Percentiles rank a stretch among this genome's conserved stretches.
These are phyloP conservation scores for Esteya vermicola DNA, from an alignment of 2,329 filamentous ascomycete genomes.

Conservation along the genomic window DNA sequence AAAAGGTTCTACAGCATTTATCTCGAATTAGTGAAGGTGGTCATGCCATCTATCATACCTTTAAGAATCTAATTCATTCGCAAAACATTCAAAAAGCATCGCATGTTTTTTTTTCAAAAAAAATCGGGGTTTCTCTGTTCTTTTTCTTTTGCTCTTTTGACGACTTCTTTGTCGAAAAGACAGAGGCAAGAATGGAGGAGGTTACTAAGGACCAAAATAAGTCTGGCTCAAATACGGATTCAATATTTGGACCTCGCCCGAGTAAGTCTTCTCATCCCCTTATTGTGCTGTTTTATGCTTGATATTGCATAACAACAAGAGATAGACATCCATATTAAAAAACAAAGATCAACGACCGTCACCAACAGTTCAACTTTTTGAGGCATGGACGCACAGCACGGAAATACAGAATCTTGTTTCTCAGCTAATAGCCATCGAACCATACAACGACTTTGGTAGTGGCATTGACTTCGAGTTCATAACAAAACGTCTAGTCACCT, in stretches of 20 bases:
- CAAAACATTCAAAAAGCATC: not conserved
- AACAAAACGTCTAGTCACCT: slow-evolving; percentile 1
- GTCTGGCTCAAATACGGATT: slow-evolving; percentile 6
- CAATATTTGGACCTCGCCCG: slow-evolving; percentile 7
- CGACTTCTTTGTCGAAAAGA: too few species aligned
- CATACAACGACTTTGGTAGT: not conserved
- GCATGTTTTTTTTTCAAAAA: not conserved
- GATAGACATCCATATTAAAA: not conserved
- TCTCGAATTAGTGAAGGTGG: not conserved
- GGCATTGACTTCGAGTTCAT: not conserved
- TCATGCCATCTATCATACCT: too few species aligned
- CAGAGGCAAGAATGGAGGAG: too few species aligned
- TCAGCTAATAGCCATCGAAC: slow-evolving; percentile 1
- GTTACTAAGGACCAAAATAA: too few species aligned
- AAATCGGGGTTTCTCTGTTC: too few species aligned
- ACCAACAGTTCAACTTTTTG: slow-evolving; percentile 5
- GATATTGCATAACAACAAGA: too few species aligned
- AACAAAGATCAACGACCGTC: slow-evolving; percentile 7
- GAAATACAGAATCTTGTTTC: slow-evolving; percentile 5
- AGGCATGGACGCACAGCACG: slow-evolving; percentile 8
- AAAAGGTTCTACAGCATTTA: too few species aligned
- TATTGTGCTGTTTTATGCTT: not conserved
- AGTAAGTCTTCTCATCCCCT: slow-evolving; percentile 1
- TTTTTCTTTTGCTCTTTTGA: not conserved
- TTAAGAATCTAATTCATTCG: too few species aligned